phyloP scores from a whole-genome alignment of 2,329 filamentous ascomycete species.

The Diplocarpon mali region DNA sequence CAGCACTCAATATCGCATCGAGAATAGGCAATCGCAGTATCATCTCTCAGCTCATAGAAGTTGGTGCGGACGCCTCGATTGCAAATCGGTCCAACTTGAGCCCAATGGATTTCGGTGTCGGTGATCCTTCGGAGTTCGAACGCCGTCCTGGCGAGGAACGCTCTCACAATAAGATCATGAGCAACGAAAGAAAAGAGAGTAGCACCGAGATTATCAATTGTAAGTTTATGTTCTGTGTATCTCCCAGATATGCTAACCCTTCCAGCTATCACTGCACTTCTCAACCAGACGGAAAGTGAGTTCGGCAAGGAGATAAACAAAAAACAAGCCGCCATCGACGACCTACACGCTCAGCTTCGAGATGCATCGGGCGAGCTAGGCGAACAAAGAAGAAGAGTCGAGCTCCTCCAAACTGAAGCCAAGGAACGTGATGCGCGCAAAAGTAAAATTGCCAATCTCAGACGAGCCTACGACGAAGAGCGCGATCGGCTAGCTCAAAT shows the following conservation, averaged over 20 bases:
- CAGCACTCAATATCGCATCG: constrained; percentile 85
- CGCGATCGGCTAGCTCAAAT: constrained; percentile 41
- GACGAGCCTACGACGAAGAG: constrained; percentile 61
- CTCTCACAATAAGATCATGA: constrained; percentile 35
- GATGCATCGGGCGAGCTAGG: constrained; percentile 69
- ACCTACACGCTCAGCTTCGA: constrained; percentile 69
- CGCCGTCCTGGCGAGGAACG: constrained; percentile 35
- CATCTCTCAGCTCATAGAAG: constrained; percentile 91
- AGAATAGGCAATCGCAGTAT: constrained; percentile 89
- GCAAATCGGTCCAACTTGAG: constrained; percentile 81
- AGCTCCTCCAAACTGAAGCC: constrained; percentile 55
- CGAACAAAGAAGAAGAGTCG: constrained; percentile 63
- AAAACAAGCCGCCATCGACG: constrained; percentile 76
- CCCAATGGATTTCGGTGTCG: constrained; percentile 90
- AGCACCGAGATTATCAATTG: constrained; percentile 70
- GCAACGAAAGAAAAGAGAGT: constrained; percentile 54
- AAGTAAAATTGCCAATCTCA: constrained; percentile 69
- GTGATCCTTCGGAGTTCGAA: constrained; percentile 42
- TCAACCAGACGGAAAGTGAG: constrained; percentile 66
- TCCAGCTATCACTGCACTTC: constrained; percentile 68
- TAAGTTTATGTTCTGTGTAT: constrained; percentile 35
- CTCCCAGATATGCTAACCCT: constrained; percentile 28
- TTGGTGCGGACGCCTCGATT: constrained; percentile 87
- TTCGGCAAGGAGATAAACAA: constrained; percentile 72
- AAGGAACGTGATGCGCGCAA: constrained; percentile 51